A percentile compares a stretch with the other conserved stretches of the same genome.
These are phyloP conservation scores for Venturiaceae sp. DNA, from an alignment of 2,329 filamentous ascomycete species.

Conservation along the genomic window DNA sequence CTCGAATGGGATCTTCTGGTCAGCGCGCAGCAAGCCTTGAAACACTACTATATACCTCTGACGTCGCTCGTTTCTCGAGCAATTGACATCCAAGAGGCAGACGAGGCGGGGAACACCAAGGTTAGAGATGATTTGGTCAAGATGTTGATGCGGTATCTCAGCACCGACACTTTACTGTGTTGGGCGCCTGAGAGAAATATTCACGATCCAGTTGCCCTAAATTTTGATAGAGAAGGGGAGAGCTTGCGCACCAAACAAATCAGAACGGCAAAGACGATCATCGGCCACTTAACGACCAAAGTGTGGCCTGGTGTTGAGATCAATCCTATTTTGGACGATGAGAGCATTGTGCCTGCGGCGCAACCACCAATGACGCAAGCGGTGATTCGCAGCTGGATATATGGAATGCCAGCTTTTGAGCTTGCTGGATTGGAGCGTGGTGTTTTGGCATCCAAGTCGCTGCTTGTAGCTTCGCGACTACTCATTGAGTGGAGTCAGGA, in stretches of 20 bases:
- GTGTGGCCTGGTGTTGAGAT: conserved; percentile 83
- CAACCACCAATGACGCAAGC: conserved; percentile 69
- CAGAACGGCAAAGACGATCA: conserved; percentile 57
- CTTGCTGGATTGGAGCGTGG: conserved; percentile 79
- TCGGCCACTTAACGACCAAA: conserved; percentile 57
- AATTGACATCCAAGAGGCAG: conserved; percentile 66
- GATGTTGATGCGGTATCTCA: conserved; percentile 73
- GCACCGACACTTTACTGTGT: conserved; percentile 88
- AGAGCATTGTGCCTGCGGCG: conserved; percentile 63
- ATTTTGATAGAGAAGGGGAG: conserved; percentile 38
- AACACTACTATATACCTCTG: conserved; percentile 80
- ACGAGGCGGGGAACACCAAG: conserved; percentile 39
- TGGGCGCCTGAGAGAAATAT: conserved; percentile 57
- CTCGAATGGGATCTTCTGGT: conserved; percentile 87
- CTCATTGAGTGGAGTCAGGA: conserved; percentile 82
- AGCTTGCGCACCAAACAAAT: conserved; percentile 66
- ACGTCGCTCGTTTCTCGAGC: conserved; percentile 79
- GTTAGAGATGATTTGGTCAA: conserved; percentile 55
- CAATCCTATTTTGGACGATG: conserved; percentile 66
- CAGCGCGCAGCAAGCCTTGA: conserved; percentile 73
- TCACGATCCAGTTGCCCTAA: conserved; percentile 30
- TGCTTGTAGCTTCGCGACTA: conserved; percentile 67
- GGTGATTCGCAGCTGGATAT: conserved; percentile 69
- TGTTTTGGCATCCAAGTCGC: conserved; percentile 75
- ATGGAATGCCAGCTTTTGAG: conserved; percentile 64